Base-by-base conservation (phyloP, 2,329 filamentous ascomycete species). In the Diaporthe humulicola region DNA sequence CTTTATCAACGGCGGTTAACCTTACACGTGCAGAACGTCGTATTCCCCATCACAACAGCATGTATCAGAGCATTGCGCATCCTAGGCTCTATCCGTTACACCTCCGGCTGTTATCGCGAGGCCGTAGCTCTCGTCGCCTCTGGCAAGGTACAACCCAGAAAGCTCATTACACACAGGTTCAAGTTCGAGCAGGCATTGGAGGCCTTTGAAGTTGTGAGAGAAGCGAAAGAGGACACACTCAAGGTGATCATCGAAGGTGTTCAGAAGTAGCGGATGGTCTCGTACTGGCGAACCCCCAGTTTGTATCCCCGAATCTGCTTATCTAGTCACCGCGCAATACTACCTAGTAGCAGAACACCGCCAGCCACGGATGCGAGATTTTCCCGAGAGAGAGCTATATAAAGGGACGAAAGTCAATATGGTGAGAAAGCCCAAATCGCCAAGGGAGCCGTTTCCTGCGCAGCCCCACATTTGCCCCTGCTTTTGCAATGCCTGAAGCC, bases 1-100 rank as follows among this genome's bases (percentile, higher is more conserved):
- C 12, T 42, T 42, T 22, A n/a, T 15, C 4, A 9, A 15, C 25
- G 25, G 4, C 9, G 2, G 4, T 19, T 67, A 10, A 67, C 22
- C 30, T 36, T 10, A 0, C 4, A 2, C 25, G 30, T 48, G 22
- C 40, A 72, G 82, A 88, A 87, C 64, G 84, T 90, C 17, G 78
- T 84, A 0, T 89, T 90, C 71, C 88, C 88, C 0, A 89, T 90
- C 73, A 87, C 85, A 0, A 84, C 84, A 0, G 84, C 85, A 2
- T 89, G 87, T 74, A 87, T 87, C 74, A 83, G 85, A 7, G 88
- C 83, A 0, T 78, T 90, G 61, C 86, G 80, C 4, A 82, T 90
- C 75, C 85, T 87, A 70, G 89, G 88, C 2, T 88, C 85, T 0
- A 88, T 90, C 70, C 83, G 88, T 3, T 90, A 90, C 75, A 85